Conservation (phyloP, 805 yeast genomes). For the Lipomyces oligophaga region DNA sequence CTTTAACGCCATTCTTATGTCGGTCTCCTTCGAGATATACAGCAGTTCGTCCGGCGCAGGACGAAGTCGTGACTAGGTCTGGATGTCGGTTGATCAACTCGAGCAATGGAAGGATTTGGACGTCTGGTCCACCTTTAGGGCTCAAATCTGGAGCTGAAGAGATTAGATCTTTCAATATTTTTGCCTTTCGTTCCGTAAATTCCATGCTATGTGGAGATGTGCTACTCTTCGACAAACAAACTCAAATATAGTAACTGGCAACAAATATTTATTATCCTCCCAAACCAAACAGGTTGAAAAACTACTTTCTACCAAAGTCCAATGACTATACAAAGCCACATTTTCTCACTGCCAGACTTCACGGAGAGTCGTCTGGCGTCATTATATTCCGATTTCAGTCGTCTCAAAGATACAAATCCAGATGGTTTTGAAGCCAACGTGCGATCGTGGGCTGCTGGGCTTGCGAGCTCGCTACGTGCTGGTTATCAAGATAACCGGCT, state of each 20-base stretch:
- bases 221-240: not conserved
- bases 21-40: slow-evolving; percentile 76
- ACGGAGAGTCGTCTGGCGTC: slow-evolving; percentile 44
- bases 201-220: not conserved
- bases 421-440: slow-evolving; percentile 52
- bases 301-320: too few relatives aligned
- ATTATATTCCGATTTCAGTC: slow-evolving; percentile 47
- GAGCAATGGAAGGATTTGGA: slow-evolving; percentile 66
- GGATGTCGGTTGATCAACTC: slow-evolving; percentile 56
- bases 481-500: slow-evolving; percentile 3
- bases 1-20: slow-evolving; percentile 35
- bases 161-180: slow-evolving; percentile 14
- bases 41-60: slow-evolving; percentile 83
- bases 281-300: not conserved
- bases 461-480: slow-evolving; percentile 34
- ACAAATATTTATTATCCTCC: not conserved
- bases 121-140: slow-evolving; percentile 86
- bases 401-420: slow-evolving; percentile 43
- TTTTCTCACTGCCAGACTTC: slow-evolving; percentile 38
- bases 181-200: slow-evolving; percentile 12
- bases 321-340: too few relatives aligned
- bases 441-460: slow-evolving; percentile 44
- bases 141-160: slow-evolving; percentile 50
- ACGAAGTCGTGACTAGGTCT: slow-evolving; percentile 79
- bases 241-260: not conserved